Evolutionary conservation across 2,329 filamentous ascomycete species (phyloP), one percentile per base, ranked within the genome.

Genomic region (Epichloe glyceriae): DNA sequence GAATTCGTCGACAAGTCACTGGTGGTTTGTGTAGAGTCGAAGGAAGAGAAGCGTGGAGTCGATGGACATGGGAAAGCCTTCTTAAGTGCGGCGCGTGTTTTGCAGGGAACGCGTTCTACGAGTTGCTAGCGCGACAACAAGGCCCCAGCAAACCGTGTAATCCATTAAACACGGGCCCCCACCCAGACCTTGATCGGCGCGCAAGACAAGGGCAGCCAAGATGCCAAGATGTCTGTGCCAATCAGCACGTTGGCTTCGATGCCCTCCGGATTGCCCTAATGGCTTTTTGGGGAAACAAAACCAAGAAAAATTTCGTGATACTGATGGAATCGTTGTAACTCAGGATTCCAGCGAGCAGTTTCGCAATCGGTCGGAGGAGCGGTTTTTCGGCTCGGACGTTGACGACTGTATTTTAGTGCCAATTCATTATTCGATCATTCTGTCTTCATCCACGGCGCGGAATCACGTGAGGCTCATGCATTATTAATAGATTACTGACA

Each of bases 41-140:
- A 47, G 53, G 49, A 52, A 53, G 55, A 52, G 52, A 55, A 37
- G 54, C 48, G 52, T 54, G 51, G 30, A 35, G 39, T 35, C 39
- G 46, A 37, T 20, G 51, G 47, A 49, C 58, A 58, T 52, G 56
- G 56, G 55, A 56, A 58, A 57, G 60, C 57, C 67, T 66, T 51
- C 52, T 69, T 68, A 69, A 64, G 63, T 61, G 54, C 61, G 57
- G 50, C 64, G 64, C 64, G 64, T 67, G 57, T 59, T 54, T 47
- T 53, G 56, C 51, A 65, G 34, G 37, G 35, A 4, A 51, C 64
- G 64, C 63, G 63, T 54, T 38, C 61, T 61, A 57, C 63, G 62
- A 62, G 58, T 50, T 42, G 40, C 44, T 64, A 66, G 63, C 64
- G 63, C 61, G 63, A 58, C 60, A 62, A 59, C 53, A 53, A 34